Base-by-base conservation (phyloP, 495 filamentous ascomycete genomes). In the Penicillium flavigenum region DNA sequence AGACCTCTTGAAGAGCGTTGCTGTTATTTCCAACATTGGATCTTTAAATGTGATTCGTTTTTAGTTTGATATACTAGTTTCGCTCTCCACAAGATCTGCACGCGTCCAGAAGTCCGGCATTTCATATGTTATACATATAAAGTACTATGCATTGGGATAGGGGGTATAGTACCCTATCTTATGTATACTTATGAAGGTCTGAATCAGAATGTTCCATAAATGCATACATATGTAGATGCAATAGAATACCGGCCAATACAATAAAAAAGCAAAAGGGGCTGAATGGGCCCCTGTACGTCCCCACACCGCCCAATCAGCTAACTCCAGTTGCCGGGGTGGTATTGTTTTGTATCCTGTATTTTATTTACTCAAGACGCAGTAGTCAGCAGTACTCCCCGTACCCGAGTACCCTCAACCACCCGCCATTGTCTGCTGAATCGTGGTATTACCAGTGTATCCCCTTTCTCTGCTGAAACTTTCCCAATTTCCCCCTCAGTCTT, bases 381-480 rank as follows among this genome's bases (percentile, higher is more conserved):
- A 8, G 39, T 27, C 8, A 6, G 26, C 43, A 43, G 24, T 26
- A 26, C 24, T 26, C 20, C 20, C 24, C 24, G 5, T 26, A 26
- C n/a, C 38, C 4, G 22, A 7, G 20, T 43, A 31, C 45, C 34
- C 31, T 14, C 9, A 31, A 26, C 27, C 31, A 20, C 32, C 27
- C 22, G 22, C 22, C 5, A 29, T 44, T 39, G 2, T 9, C 20
- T 14, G 41, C 26, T 26, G 34, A n/a, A 12, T 27, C 20, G 26
- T n/a, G 34, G 57, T 63, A 61, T 51, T 59, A 36, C 51, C 11
- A 1, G 36, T 22, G 57, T 67, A 66, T 67, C 64, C 51, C 59
- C 58, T 63, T 63, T 68, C 62, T 55, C 57, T 58, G 61, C 61
- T 67, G 64, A 69, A 69, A 67, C 58, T 71, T 72, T 63, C 54